Evolutionary conservation across 2,329 filamentous ascomycete genomes (phyloP), one percentile per base, ranked within the genome.

Genomic region (Aspergillus amoenus): DNA sequence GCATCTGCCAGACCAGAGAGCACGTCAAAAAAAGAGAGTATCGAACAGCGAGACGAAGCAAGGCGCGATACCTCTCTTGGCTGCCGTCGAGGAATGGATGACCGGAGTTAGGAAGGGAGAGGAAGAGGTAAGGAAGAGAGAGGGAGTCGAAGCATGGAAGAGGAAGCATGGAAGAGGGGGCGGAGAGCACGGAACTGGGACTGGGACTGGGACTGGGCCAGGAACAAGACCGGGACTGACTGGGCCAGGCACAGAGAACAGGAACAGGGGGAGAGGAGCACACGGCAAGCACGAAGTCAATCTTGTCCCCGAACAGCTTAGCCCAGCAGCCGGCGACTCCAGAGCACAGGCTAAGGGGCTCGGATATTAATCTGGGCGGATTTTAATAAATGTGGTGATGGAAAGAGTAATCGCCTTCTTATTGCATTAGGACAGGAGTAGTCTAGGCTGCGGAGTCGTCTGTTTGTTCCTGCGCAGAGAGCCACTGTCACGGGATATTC

Each of bases 91-190:
- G 51, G 32, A 27, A 40, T 43, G 39, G 52, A 32, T 39, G 32
- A 32, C 5, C 18, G 32, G 18, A 30, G 17, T 2, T 12, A 30
- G 30, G 44, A 49, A 40, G 40, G 37, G 39, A 37, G 55, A 39
- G 41, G 46, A 42, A 45, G 76, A 76, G 76, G 69, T 63, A 68
- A 76, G 76, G 68, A 63, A 68, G 70, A 68, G 73, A 74, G 74
- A 77, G 73, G 65, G 49, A 56, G 40, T 43, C 39, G 46, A 57
- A 39, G 54, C 46, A 45, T 47, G 40, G 34, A 51, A 56, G 47
- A 52, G 52, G 45, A 51, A 52, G 48, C 55, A 46, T 49, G 48
- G 41, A 48, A 57, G 53, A 58, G 59, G 60, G 58, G 55, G 49
- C 52, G 49, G 57, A 52, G 39, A 47, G 57, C 27, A 30, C 27